Percentiles rank a stretch among this genome's conserved stretches.
These are phyloP conservation scores for Ceratocystiopsis sp. DNA, from an alignment of 2,329 filamentous ascomycete species.

Conservation along the genomic window DNA sequence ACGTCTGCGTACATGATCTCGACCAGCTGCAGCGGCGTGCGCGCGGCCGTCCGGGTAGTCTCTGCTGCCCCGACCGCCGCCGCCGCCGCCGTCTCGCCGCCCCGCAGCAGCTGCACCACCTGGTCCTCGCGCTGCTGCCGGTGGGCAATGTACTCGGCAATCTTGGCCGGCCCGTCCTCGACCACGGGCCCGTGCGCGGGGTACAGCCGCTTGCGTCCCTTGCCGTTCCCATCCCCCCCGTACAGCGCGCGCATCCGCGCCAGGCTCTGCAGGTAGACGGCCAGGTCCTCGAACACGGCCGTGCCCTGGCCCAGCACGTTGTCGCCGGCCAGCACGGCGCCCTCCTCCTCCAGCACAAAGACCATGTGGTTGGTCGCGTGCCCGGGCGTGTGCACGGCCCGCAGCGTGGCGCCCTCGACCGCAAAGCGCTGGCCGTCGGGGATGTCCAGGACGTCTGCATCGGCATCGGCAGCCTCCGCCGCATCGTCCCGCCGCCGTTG, in stretches of 20 bases:
- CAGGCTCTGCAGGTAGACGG: conserved; percentile 42
- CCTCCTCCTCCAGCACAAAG: conserved; percentile 43
- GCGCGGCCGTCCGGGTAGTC: conserved; percentile 17
- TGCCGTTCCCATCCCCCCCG: conserved; percentile 26
- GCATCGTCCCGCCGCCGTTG: conserved; percentile 31
- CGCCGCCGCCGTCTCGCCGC: conserved; percentile 4
- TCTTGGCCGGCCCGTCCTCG: conserved; percentile 51
- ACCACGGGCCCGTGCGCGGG: conserved; percentile 77
- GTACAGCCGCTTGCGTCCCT: conserved; percentile 49
- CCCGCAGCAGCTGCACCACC: conserved; percentile 46
- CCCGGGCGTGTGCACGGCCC: conserved; percentile 48
- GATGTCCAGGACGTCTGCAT: conserved; percentile 14
- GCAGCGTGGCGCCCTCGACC: conserved; percentile 38
- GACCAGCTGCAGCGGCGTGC: conserved; percentile 70
- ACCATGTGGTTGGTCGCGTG: conserved; percentile 57
- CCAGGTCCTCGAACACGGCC: conserved; percentile 53
- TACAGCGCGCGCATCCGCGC: conserved; percentile 44
- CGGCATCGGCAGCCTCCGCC: background rate
- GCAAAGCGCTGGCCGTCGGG: conserved; percentile 31
- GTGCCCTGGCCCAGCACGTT: conserved; percentile 61
- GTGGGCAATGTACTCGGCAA: conserved; percentile 72
- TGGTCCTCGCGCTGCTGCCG: conserved; percentile 64
- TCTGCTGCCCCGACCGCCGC: background rate
- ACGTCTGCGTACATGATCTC: conserved; percentile 72
- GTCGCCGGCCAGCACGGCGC: conserved; percentile 57